These are phyloP conservation scores for Phaffomyces opuntiae DNA, from an alignment of 805 yeast species.

Conservation along the genomic window DNA sequence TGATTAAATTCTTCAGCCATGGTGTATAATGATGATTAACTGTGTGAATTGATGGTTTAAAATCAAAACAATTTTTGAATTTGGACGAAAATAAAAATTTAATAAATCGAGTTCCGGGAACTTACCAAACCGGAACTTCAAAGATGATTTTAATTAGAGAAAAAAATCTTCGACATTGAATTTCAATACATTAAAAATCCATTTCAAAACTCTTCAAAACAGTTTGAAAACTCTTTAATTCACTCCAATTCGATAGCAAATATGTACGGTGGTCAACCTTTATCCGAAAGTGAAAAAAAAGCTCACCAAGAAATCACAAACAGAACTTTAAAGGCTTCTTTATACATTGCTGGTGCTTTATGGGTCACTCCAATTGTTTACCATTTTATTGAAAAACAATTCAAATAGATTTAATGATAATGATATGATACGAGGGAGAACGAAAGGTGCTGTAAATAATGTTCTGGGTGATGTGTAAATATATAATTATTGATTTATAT, in stretches of 20 bases:
- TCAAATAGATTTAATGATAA: constrained; percentile 19
- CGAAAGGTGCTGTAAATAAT: not conserved
- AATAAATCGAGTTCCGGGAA: too few species aligned
- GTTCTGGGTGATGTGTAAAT: not conserved
- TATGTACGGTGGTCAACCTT: constrained; percentile 47
- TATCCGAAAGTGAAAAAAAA: constrained; percentile 60
- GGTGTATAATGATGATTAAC: too few species aligned
- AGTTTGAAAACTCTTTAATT: too few species aligned
- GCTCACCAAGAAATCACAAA: constrained; percentile 56
- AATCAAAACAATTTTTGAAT: too few species aligned
- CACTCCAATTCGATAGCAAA: not conserved
- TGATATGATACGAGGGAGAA: not conserved
- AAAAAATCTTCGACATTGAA: too few species aligned
- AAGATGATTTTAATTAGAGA: too few species aligned
- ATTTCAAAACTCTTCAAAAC: too few species aligned
- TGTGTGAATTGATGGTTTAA: too few species aligned
- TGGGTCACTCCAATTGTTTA: constrained; percentile 48
- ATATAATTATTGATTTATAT: not conserved
- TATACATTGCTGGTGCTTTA: constrained; percentile 55
- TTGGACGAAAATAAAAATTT: too few species aligned
- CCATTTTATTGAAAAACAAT: constrained; percentile 47
- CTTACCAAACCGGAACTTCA: too few species aligned
- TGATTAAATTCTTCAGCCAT: too few species aligned
- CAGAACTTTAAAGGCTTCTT: constrained; percentile 53
- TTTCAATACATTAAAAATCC: too few species aligned